Percentiles rank a stretch among this genome's conserved stretches.
Conservation (phyloP, 768 basidiomycete genomes). For the Boletus sensibilis region DNA sequence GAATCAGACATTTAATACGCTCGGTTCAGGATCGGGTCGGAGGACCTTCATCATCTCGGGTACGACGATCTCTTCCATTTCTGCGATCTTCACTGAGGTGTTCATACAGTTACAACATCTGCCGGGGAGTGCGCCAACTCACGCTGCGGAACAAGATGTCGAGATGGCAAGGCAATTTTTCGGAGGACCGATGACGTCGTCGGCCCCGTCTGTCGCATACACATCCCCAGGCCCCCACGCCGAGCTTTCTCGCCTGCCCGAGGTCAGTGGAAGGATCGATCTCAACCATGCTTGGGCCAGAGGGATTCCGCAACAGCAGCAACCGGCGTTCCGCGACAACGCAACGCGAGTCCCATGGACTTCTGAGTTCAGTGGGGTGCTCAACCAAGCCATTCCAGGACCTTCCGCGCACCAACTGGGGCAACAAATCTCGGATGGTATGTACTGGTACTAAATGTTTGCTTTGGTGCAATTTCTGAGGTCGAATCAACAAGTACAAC, state of each 20-base stretch:
- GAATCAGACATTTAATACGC: background rate
- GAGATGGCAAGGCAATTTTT: slow-evolving; percentile 82
- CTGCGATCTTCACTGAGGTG: background rate
- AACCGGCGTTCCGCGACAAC: slow-evolving; percentile 36
- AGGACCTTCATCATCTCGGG: slow-evolving; percentile 70
- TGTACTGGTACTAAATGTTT: background rate
- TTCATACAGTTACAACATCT: slow-evolving; percentile 67
- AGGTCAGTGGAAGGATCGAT: slow-evolving; percentile 33
- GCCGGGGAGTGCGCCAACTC: slow-evolving; percentile 51
- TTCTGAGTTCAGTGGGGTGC: slow-evolving; percentile 49
- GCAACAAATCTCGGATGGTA: slow-evolving; percentile 29
- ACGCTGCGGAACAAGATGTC: slow-evolving; percentile 62
- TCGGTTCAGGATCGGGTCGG: slow-evolving; percentile 63
- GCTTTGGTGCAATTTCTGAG: slow-evolving; percentile 3
- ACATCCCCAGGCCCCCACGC: slow-evolving; percentile 32
- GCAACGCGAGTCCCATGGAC: slow-evolving; percentile 48
- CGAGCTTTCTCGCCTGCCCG: slow-evolving; percentile 29
- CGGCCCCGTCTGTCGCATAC: slow-evolving; percentile 36
- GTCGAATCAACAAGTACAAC: slow-evolving; percentile 30
- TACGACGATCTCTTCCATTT: slow-evolving; percentile 31
- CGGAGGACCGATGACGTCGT: slow-evolving; percentile 40
- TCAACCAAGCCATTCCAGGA: slow-evolving; percentile 19
- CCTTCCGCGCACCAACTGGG: slow-evolving; percentile 34
- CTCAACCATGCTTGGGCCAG: slow-evolving; percentile 54
- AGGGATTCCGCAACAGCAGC: slow-evolving; percentile 47